Evolutionary conservation across 73 alveolate species (phyloP).

Genomic region (Paramecium biaurelia): DNA sequence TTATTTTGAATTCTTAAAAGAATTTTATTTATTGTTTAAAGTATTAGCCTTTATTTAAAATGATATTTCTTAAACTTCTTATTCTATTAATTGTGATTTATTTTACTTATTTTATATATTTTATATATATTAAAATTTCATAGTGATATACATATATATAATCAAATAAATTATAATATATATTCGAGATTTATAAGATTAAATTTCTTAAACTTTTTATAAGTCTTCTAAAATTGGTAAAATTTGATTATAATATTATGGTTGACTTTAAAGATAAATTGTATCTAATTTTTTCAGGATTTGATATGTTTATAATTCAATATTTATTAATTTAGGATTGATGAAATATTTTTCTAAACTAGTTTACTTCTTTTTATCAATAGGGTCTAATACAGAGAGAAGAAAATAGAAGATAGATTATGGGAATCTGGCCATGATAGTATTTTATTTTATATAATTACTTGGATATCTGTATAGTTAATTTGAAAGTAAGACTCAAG

Average conservation of each 20-base stretch:
- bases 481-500: neutral
- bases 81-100: no score
- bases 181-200: no score
- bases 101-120: no score
- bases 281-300: neutral
- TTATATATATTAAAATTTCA: no score
- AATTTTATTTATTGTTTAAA: no score
- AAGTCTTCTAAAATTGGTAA: neutral
- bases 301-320: neutral
- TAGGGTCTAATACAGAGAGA: neutral
- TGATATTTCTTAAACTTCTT: neutral
- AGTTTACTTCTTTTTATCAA: neutral
- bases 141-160: no score
- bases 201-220: no score
- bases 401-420: neutral
- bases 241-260: neutral
- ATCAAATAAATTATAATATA: no score
- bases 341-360: neutral
- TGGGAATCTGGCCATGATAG: conserved; percentile 4
- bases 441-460: conserved; percentile 1
- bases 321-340: neutral
- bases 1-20: neutral
- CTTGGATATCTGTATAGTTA: neutral
- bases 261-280: neutral
- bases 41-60: neutral